Percentiles rank a stretch among this genome's conserved stretches.
These are phyloP conservation scores for Trypanosoma avium DNA, from an alignment of 208 protist species.

Conservation along the genomic window DNA sequence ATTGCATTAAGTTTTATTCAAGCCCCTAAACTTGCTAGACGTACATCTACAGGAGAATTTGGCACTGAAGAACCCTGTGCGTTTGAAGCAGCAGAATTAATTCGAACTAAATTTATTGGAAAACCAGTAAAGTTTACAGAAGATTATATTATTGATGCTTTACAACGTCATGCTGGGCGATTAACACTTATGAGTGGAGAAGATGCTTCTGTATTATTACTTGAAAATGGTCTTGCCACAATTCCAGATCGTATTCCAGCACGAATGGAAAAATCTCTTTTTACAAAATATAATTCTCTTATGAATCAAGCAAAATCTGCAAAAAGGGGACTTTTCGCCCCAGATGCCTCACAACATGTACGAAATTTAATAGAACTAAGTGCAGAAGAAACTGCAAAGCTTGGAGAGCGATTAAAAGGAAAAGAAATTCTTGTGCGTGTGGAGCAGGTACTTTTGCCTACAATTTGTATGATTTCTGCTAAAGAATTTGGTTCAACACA, in stretches of 20 bases:
- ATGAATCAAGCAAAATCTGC: slow-evolving; percentile 48
- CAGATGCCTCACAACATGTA: slow-evolving; percentile 57
- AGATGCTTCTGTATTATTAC: slow-evolving; percentile 68
- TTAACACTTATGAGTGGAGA: slow-evolving; percentile 47
- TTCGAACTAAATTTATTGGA: slow-evolving; percentile 82
- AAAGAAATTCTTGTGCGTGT: slow-evolving; percentile 66
- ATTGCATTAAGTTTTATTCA: slow-evolving; percentile 89
- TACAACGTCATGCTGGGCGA: slow-evolving; percentile 77
- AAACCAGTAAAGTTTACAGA: slow-evolving; percentile 84
- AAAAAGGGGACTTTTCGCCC: slow-evolving; percentile 71
- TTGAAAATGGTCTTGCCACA: slow-evolving; percentile 70
- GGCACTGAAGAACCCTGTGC: slow-evolving; percentile 83
- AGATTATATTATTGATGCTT: slow-evolving; percentile 84
- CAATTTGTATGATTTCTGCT: slow-evolving; percentile 47
- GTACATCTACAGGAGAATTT: slow-evolving; percentile 60
- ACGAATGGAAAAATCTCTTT: slow-evolving; percentile 69
- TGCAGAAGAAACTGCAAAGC: slow-evolving; percentile 41
- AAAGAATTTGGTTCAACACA: slow-evolving; percentile 57
- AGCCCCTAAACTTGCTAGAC: slow-evolving; percentile 64
- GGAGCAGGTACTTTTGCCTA: slow-evolving; percentile 72
- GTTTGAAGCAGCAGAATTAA: slow-evolving; percentile 83
- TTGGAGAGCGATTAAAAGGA: slow-evolving; percentile 47
- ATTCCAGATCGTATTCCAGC: slow-evolving; percentile 54
- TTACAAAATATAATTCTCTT: slow-evolving; percentile 54
- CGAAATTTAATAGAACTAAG: slow-evolving; percentile 53